phyloP scores from a whole-genome alignment of 164 flowering plant genomes.

The Cinnamomum micranthum region DNA sequence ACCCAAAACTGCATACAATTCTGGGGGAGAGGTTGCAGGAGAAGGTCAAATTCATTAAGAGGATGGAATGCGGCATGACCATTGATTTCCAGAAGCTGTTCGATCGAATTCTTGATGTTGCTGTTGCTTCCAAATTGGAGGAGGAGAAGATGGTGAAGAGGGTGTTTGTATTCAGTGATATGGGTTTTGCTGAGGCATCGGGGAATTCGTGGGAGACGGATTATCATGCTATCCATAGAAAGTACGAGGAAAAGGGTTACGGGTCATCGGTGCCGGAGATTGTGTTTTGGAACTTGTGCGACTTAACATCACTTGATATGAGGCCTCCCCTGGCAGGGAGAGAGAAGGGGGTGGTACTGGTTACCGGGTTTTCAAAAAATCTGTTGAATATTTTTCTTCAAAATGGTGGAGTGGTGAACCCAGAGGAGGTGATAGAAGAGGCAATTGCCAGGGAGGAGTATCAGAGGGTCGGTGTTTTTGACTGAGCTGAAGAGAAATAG shows the following conservation, averaged over 20 bases:
- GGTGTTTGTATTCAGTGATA: too few relatives aligned
- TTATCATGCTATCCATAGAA: constrained; percentile 35
- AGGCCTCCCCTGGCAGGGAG: constrained; percentile 12
- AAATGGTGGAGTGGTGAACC: constrained; percentile 27
- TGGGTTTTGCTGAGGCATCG: too few relatives aligned
- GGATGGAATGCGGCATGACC: constrained; percentile 29
- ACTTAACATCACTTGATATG: too few relatives aligned
- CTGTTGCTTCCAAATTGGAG: too few relatives aligned
- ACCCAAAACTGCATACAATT: constrained; percentile 26
- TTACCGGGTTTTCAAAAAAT: constrained; percentile 59
- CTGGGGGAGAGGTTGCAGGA: constrained; percentile 13
- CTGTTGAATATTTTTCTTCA: constrained; percentile 42
- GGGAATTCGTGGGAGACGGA: constrained; percentile 42
- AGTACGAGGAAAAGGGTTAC: constrained; percentile 31
- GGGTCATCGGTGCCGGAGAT: constrained; percentile 38
- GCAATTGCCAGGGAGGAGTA: constrained; percentile 39
- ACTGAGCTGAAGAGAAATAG: constrained; percentile 17
- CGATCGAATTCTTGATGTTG: too few relatives aligned
- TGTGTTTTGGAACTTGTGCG: constrained; percentile 42
- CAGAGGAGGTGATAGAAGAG: constrained; percentile 35
- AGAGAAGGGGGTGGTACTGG: constrained; percentile 46
- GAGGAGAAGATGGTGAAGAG: too few relatives aligned
- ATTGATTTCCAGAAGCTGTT: too few relatives aligned
- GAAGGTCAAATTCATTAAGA: constrained; percentile 15
- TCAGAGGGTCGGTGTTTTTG: constrained; percentile 29